phyloP scores from a whole-genome alignment of 768 basidiomycete genomes.

The Boletus patriciae region DNA sequence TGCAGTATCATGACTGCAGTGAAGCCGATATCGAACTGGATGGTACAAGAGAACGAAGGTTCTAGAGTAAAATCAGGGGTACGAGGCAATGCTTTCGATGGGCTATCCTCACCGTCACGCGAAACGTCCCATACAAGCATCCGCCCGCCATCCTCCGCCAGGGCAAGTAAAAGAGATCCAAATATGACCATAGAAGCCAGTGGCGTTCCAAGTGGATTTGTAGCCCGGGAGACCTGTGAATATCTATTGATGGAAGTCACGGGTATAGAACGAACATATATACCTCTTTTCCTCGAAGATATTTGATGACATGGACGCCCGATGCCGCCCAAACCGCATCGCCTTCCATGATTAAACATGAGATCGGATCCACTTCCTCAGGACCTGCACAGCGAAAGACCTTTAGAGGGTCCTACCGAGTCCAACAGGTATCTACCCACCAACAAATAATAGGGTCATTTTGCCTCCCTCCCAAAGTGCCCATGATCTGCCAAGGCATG shows the following conservation, averaged over 20 bases:
- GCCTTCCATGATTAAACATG: slow-evolving; percentile 76
- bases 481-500: slow-evolving; percentile 88
- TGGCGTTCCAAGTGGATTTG: slow-evolving; percentile 61
- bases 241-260: slow-evolving; percentile 5
- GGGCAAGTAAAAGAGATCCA: slow-evolving; percentile 74
- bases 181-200: slow-evolving; percentile 74
- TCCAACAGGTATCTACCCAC: slow-evolving; percentile 46
- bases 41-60: slow-evolving; percentile 44
- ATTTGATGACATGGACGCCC: slow-evolving; percentile 69
- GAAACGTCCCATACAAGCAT: slow-evolving; percentile 79
- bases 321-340: slow-evolving; percentile 84
- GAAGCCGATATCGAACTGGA: slow-evolving; percentile 82
- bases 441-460: slow-evolving; percentile 91
- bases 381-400: slow-evolving; percentile 55
- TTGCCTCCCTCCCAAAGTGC: slow-evolving; percentile 95
- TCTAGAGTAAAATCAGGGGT: slow-evolving; percentile 19
- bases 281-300: slow-evolving; percentile 87
- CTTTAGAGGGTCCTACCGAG: neutral
- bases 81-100: neutral
- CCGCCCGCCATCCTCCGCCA: slow-evolving; percentile 75
- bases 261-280: neutral
- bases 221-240: slow-evolving; percentile 48
- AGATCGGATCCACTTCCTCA: slow-evolving; percentile 72
- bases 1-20: slow-evolving; percentile 85
- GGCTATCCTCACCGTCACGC: slow-evolving; percentile 48